Percentiles rank a stretch among this genome's conserved stretches.
Evolutionary conservation across 495 filamentous ascomycete species (phyloP).

Genomic region (Neurospora sp.): DNA sequence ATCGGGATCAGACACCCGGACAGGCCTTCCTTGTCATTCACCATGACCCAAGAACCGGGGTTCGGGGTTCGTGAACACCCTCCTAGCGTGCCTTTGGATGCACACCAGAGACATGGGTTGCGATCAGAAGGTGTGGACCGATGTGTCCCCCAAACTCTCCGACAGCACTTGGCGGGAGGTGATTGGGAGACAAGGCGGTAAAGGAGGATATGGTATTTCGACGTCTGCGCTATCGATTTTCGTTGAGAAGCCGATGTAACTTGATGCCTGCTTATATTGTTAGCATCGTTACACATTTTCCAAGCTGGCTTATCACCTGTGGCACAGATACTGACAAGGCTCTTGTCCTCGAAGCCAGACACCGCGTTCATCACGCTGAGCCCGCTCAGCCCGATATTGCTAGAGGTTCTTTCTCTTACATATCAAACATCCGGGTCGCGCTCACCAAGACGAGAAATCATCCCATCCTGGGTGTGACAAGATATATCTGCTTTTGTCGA

Average conservation of each 20-base stretch:
- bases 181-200: conserved; percentile 5
- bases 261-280: not conserved
- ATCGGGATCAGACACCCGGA: conserved; percentile 29
- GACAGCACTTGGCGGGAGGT: conserved; percentile 3
- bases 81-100: conserved; percentile 7
- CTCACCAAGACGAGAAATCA: conserved; percentile 2
- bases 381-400: not conserved
- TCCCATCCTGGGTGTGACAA: not conserved
- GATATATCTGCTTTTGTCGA: not conserved
- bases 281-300: not conserved
- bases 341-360: not conserved
- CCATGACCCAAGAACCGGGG: conserved; percentile 3
- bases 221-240: not conserved
- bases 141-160: not conserved
- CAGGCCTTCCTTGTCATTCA: conserved; percentile 27
- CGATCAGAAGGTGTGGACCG: conserved; percentile 1
- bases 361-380: not conserved
- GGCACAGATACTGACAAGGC: not conserved
- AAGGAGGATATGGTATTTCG: not conserved
- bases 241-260: not conserved
- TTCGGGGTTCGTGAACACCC: conserved; percentile 9
- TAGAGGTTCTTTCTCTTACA: not conserved
- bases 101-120: conserved; percentile 3
- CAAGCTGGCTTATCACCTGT: not conserved
- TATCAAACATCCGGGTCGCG: not conserved